Conservation (phyloP, 805 yeast species). For the Yamadazyma tumulicola region DNA sequence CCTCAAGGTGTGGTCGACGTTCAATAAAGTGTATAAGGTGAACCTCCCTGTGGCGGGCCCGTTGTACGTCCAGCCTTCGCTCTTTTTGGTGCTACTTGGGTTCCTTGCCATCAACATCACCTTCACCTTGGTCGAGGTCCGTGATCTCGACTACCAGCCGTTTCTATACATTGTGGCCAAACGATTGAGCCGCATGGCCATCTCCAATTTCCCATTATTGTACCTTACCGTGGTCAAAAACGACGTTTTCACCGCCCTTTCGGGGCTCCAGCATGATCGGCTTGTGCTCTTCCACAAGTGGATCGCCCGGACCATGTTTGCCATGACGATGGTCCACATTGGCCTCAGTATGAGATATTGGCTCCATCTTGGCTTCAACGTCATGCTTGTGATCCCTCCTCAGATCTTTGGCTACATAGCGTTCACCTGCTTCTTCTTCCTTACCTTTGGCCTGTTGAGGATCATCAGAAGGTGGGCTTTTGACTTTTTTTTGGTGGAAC, state of each 20-base stretch:
- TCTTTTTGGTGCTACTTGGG: constrained; percentile 22
- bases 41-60: constrained; percentile 17
- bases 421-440: constrained; percentile 31
- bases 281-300: constrained; percentile 40
- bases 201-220: constrained; percentile 38
- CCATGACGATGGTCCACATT: constrained; percentile 33
- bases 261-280: constrained; percentile 43
- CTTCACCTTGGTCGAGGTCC: constrained; percentile 29
- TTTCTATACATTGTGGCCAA: constrained; percentile 39
- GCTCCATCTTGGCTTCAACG: constrained; percentile 33
- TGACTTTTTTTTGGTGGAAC: constrained; percentile 44
- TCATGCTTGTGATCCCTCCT: constrained; percentile 46
- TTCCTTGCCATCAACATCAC: constrained; percentile 27
- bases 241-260: constrained; percentile 33
- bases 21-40: constrained; percentile 24
- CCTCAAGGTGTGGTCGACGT: constrained; percentile 23
- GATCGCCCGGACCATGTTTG: constrained; percentile 40
- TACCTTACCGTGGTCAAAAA: constrained; percentile 37
- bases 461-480: constrained; percentile 36
- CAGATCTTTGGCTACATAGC: constrained; percentile 50
- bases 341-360: constrained; percentile 34
- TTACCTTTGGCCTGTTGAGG: constrained; percentile 34
- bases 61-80: constrained; percentile 42
- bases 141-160: constrained; percentile 39
- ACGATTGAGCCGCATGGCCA: constrained; percentile 37